phyloP scores from a whole-genome alignment of 148 eudicot genomes.

The Arctostaphylos glauca region DNA sequence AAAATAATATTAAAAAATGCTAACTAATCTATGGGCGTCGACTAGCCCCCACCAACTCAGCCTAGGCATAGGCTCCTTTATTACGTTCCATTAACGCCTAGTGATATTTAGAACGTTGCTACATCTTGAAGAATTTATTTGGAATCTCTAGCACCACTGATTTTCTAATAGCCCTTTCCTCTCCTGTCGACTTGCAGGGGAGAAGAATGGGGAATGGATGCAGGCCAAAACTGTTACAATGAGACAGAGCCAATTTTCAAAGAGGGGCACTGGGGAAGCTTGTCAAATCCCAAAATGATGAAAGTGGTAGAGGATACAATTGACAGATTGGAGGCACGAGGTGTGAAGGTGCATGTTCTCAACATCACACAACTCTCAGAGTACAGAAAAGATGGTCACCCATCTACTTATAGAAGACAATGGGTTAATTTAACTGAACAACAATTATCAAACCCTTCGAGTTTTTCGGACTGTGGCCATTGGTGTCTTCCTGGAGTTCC shows the following conservation, averaged over 20 bases:
- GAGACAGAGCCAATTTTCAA: constrained; percentile 29
- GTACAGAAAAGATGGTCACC: constrained; percentile 43
- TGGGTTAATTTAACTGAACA: constrained; percentile 28
- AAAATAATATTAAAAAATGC: too few species aligned
- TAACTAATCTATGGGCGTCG: too few species aligned
- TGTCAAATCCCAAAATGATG: constrained; percentile 31
- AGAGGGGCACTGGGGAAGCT: constrained; percentile 20
- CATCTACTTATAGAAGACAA: constrained; percentile 35
- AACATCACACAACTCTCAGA: constrained; percentile 37
- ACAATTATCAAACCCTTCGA: constrained; percentile 35
- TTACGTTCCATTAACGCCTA: too few species aligned
- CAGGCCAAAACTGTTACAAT: constrained; percentile 24
- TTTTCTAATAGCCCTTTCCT: neutral
- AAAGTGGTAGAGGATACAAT: constrained; percentile 27
- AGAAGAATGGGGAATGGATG: constrained; percentile 33
- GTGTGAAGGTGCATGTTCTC: constrained; percentile 23
- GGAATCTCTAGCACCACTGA: neutral
- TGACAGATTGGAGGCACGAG: constrained; percentile 17
- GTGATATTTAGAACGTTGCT: too few species aligned
- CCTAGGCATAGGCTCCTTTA: too few species aligned
- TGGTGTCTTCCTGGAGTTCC: constrained; percentile 86
- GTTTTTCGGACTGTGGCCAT: constrained; percentile 52
- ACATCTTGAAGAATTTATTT: neutral
- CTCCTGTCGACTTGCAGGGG: constrained; percentile 20
- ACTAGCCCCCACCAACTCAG: too few species aligned